Percentiles rank a stretch among this genome's conserved stretches.
Conservation (phyloP, 1,284 basidiomycete species). For the Testicularia cyperi region DNA sequence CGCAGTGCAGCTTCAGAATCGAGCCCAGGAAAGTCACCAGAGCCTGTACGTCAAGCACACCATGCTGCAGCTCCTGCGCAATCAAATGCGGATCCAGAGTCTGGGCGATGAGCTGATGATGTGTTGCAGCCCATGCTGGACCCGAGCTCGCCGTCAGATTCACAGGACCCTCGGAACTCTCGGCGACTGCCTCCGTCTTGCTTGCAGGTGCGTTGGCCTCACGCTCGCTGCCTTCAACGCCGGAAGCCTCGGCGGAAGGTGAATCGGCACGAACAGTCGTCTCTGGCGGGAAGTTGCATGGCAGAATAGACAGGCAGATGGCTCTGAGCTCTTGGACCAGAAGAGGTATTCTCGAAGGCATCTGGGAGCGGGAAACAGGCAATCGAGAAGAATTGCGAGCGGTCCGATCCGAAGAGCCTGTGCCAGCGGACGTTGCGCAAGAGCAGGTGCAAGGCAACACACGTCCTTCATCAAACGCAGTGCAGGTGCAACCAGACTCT, state of each 20-base stretch:
- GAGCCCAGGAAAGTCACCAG: conserved; percentile 77
- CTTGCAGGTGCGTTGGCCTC: neutral
- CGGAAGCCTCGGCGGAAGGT: conserved; percentile 46
- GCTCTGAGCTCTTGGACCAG: conserved; percentile 77
- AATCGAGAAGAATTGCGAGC: neutral
- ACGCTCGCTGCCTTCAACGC: conserved; percentile 2
- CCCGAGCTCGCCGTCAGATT: neutral
- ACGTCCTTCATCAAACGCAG: conserved; percentile 66
- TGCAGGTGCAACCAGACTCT: conserved; percentile 78
- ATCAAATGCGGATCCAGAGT: conserved; percentile 68
- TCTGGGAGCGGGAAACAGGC: conserved; percentile 11
- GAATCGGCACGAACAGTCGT: conserved; percentile 67
- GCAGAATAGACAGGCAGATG: conserved; percentile 78
- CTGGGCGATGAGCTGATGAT: conserved; percentile 61
- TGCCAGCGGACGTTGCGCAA: conserved; percentile 57
- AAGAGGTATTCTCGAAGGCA: conserved; percentile 72
- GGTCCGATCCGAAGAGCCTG: neutral
- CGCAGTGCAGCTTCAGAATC: conserved; percentile 85
- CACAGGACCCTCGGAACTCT: neutral
- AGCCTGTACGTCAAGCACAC: conserved; percentile 77
- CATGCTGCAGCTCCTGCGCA: conserved; percentile 75
- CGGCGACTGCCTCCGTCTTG: neutral
- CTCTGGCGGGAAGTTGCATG: conserved; percentile 62
- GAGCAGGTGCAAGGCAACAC: conserved; percentile 58
- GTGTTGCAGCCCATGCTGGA: conserved; percentile 16